Conservation (phyloP, 495 filamentous ascomycete species). For the Aspergillus carlsbadensis region DNA sequence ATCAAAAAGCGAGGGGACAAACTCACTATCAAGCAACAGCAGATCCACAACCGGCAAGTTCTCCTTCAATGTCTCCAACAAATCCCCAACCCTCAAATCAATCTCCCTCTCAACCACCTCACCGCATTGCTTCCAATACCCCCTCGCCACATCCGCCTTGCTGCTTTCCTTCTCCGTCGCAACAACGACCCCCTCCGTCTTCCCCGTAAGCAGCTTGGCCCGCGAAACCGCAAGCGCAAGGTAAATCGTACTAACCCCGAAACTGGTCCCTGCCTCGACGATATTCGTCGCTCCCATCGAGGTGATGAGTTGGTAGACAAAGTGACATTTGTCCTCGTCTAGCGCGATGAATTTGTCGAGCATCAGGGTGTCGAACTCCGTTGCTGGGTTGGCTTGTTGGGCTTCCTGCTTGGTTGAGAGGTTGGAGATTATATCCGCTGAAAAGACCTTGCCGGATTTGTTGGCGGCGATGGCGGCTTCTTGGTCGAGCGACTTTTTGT, state of each 20-base stretch:
- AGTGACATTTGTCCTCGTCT: slow-evolving; percentile 51
- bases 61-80: slow-evolving; percentile 48
- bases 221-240: slow-evolving; percentile 50
- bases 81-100: slow-evolving; percentile 52
- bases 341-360: slow-evolving; percentile 52
- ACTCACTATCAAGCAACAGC: slow-evolving; percentile 55
- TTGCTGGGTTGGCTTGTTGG: neutral
- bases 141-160: slow-evolving; percentile 44
- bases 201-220: slow-evolving; percentile 17
- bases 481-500: slow-evolving; percentile 24
- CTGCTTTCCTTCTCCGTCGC: slow-evolving; percentile 53
- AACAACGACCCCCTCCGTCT: slow-evolving; percentile 42
- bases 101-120: slow-evolving; percentile 40
- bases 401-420: neutral
- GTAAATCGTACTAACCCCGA: slow-evolving; percentile 58
- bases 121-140: slow-evolving; percentile 49
- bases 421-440: neutral
- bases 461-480: slow-evolving; percentile 19
- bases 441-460: slow-evolving; percentile 13
- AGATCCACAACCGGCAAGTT: slow-evolving; percentile 46
- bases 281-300: slow-evolving; percentile 43
- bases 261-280: slow-evolving; percentile 56
- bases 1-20: neutral
- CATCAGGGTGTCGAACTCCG: slow-evolving; percentile 33
- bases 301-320: slow-evolving; percentile 45